These are phyloP conservation scores for Pseudopediastrum boryanum DNA, from an alignment of 139 green algal species.

Conservation along the genomic window DNA sequence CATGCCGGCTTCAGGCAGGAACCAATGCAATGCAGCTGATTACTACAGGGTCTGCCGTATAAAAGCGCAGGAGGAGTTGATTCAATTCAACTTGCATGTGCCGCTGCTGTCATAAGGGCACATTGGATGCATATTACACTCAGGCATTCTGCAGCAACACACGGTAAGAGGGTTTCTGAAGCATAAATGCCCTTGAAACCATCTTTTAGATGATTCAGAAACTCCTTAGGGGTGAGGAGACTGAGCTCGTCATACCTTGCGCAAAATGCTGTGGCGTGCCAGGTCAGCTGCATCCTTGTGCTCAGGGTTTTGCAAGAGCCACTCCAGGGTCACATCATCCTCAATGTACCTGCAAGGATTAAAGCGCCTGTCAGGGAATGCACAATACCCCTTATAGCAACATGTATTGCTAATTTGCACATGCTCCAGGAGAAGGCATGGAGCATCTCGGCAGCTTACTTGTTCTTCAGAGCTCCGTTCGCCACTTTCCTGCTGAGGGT, in stretches of 20 bases:
- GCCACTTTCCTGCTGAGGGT: slow-evolving; percentile 58
- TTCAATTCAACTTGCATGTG: too few relatives aligned
- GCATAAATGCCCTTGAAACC: too few relatives aligned
- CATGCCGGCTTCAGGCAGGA: too few relatives aligned
- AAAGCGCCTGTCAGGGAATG: neutral
- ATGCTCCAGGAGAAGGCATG: neutral
- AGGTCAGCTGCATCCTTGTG: neutral
- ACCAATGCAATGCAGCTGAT: too few relatives aligned
- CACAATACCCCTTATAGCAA: neutral
- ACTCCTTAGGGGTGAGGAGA: too few relatives aligned
- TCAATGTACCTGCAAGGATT: slow-evolving; percentile 1
- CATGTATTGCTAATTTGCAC: neutral
- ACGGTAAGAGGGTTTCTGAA: too few relatives aligned
- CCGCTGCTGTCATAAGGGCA: too few relatives aligned
- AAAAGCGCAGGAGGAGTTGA: too few relatives aligned
- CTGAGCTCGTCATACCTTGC: slow-evolving; percentile 15
- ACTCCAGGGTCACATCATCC: slow-evolving; percentile 24
- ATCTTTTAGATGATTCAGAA: too few relatives aligned
- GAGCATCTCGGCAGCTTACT: slow-evolving; percentile 6
- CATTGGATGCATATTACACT: too few relatives aligned
- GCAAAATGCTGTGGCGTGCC: slow-evolving; percentile 7
- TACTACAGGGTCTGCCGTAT: too few relatives aligned
- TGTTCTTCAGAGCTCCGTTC: slow-evolving; percentile 38
- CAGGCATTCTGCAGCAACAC: too few relatives aligned
- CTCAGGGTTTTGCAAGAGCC: slow-evolving; percentile 38